Evolutionary conservation across 2,329 filamentous ascomycete genomes (phyloP), one percentile per base, ranked within the genome.

Genomic region (Verticillium isaacii): DNA sequence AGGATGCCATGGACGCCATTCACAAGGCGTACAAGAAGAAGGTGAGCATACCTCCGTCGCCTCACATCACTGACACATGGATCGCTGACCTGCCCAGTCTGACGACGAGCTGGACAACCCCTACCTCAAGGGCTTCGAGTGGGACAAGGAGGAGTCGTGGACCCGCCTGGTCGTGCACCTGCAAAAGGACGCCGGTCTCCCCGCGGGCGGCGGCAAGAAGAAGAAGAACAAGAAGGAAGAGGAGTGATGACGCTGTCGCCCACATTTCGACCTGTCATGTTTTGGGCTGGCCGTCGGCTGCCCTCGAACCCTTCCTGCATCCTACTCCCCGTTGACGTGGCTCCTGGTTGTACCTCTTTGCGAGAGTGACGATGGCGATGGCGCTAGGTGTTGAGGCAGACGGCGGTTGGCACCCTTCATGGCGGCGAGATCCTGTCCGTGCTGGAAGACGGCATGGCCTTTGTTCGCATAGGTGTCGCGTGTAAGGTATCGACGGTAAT

Each of bases 1-100:
- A 97, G 83, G 94, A 98, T 77, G 93, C 93, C 62, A 75, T 97
- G 75, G 93, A 97, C 76, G 94, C 92, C 71, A 97, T 98, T 78
- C 84, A 97, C 84, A 97, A 97, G 83, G 86, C 91, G 69, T 96
- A 92, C 84, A 96, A 96, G 86, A 97, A 97, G 87, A 90, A 93
- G 86, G 94, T 93, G 78, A 52, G 45, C 69, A 87, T 76, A 55
- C 7, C 34, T 5, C 9, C 6, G n/a, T 5, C n/a, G 14, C 3
- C 17, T 61, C 57, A 58, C 56, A 58, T 39, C 58, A 56, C 39
- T 52, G 56, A 6, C 29, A 29, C 29, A 29, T 32, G 58, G 60
- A 45, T 25, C 56, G 56, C 32, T 11, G 36, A 41, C 56, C n/a
- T 34, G 32, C 45, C 65, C 69, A 97, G 93, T 85, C 89, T 64